A percentile compares a stretch with the other conserved stretches of the same genome.
These are phyloP conservation scores for Camelina neglecta DNA, from an alignment of 345 rosid species.

Conservation along the genomic window DNA sequence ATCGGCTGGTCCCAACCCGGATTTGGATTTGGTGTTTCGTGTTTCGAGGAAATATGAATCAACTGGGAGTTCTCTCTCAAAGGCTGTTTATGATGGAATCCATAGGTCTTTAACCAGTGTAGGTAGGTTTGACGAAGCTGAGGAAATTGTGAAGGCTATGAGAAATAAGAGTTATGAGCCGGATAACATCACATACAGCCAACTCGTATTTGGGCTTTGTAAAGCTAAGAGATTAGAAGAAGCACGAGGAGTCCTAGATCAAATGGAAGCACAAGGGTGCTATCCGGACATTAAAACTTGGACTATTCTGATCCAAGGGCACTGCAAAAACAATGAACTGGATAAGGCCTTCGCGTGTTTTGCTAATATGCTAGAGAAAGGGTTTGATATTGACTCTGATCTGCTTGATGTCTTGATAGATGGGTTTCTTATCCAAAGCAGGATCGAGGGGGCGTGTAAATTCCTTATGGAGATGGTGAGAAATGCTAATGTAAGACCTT, in stretches of 20 bases:
- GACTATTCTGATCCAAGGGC: constrained; percentile 91
- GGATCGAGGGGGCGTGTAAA: constrained; percentile 66
- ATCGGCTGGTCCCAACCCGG: constrained; percentile 52
- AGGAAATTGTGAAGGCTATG: constrained; percentile 63
- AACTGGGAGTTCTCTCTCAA: constrained; percentile 59
- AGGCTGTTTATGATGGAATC: constrained; percentile 77
- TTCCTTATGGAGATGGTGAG: constrained; percentile 65
- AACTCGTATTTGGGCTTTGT: constrained; percentile 83
- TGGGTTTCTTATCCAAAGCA: constrained; percentile 66
- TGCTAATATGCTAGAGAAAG: constrained; percentile 65
- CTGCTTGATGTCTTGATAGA: constrained; percentile 62
- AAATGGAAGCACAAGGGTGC: constrained; percentile 72
- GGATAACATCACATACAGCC: constrained; percentile 88
- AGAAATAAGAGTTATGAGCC: constrained; percentile 70
- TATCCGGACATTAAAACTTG: constrained; percentile 78
- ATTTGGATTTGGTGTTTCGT: constrained; percentile 68
- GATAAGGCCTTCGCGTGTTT: constrained; percentile 66
- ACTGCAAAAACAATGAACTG: constrained; percentile 63
- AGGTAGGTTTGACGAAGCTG: constrained; percentile 74
- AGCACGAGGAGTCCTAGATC: constrained; percentile 63
- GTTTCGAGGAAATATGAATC: constrained; percentile 66
- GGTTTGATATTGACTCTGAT: constrained; percentile 63
- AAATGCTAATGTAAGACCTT: constrained; percentile 60
- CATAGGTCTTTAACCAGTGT: constrained; percentile 71
- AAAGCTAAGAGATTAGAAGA: constrained; percentile 75